Evolutionary conservation across 2,329 filamentous ascomycete genomes (phyloP).

Genomic region (Fusarium pseudonygamai): DNA sequence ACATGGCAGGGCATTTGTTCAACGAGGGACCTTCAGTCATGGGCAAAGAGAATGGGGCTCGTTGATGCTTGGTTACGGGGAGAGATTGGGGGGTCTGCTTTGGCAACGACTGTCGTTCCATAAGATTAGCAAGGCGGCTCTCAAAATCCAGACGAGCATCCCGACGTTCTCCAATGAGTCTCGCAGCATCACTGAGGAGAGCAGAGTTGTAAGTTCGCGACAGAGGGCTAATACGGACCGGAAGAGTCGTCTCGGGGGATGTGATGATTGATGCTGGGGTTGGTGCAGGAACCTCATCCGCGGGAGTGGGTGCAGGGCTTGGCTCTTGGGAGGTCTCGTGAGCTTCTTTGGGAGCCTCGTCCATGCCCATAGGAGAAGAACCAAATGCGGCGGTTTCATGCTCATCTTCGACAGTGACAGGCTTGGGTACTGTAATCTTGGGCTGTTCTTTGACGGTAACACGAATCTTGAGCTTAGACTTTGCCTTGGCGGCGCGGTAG

Average conservation of each 20-base stretch:
- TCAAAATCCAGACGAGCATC: slow-evolving; percentile 42
- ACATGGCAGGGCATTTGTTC: slow-evolving; percentile 5
- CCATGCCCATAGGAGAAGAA: slow-evolving; percentile 9
- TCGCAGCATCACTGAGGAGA: slow-evolving; percentile 43
- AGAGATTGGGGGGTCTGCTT: not conserved
- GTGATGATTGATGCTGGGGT: slow-evolving; percentile 23
- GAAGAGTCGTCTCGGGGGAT: slow-evolving; percentile 35
- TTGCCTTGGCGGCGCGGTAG: slow-evolving; percentile 95
- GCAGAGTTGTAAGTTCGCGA: slow-evolving; percentile 42
- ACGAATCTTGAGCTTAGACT: slow-evolving; percentile 93
- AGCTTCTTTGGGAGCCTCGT: slow-evolving; percentile 29
- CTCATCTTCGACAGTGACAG: slow-evolving; percentile 63
- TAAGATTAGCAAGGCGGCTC: slow-evolving; percentile 40
- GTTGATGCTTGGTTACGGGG: not conserved
- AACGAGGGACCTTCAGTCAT: not conserved
- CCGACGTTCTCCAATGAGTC: slow-evolving; percentile 34
- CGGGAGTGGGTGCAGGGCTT: slow-evolving; percentile 27
- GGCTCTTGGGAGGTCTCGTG: slow-evolving; percentile 21
- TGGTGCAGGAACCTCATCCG: slow-evolving; percentile 32
- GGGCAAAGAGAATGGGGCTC: slow-evolving; percentile 9
- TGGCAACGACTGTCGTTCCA: slow-evolving; percentile 36
- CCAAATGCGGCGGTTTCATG: slow-evolving; percentile 44
- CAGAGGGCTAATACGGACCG: slow-evolving; percentile 37
- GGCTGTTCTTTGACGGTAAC: slow-evolving; percentile 60
- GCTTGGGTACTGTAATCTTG: slow-evolving; percentile 46